phyloP scores from a whole-genome alignment of 2,329 filamentous ascomycete species.

The Cladophialophora exuberans region DNA sequence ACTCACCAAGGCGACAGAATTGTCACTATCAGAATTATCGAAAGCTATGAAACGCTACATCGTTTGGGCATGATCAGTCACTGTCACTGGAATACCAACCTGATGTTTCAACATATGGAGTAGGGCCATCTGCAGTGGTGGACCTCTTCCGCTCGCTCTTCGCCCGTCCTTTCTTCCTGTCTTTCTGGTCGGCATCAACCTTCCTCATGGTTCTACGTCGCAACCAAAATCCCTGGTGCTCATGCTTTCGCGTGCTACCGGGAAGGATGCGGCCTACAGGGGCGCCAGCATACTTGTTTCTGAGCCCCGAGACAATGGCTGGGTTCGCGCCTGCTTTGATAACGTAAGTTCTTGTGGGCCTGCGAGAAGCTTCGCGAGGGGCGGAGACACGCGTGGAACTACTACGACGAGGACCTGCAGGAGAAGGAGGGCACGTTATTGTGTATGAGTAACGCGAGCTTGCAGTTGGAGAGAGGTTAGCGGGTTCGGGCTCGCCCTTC shows the following conservation, averaged over 20 bases:
- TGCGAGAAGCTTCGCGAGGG: background rate
- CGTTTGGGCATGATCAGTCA: background rate
- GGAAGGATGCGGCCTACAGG: slow-evolving; percentile 13
- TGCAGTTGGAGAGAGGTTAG: slow-evolving; percentile 2
- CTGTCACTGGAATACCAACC: slow-evolving; percentile 24
- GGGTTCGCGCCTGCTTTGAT: background rate
- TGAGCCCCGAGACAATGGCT: slow-evolving; percentile 3
- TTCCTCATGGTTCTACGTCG: slow-evolving; percentile 18
- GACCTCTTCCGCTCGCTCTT: background rate
- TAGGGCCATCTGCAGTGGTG: background rate
- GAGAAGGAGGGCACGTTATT: background rate
- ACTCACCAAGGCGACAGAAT: too few relatives aligned
- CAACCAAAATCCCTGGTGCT: slow-evolving; percentile 22
- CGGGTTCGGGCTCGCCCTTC: background rate
- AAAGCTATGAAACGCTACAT: background rate
- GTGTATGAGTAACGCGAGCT: slow-evolving; percentile 13
- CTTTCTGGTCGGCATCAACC: slow-evolving; percentile 4
- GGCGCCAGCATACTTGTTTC: slow-evolving; percentile 16
- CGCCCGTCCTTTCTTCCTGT: slow-evolving; percentile 5
- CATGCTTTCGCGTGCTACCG: slow-evolving; percentile 13
- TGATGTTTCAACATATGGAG: slow-evolving; percentile 18
- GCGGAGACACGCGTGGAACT: background rate
- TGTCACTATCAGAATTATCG: too few relatives aligned
- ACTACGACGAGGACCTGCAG: background rate
- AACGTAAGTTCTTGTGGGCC: background rate